Evolutionary conservation across 768 basidiomycete species (phyloP), one percentile per base, ranked within the genome.

Genomic region (Cyclocybe aegerita): DNA sequence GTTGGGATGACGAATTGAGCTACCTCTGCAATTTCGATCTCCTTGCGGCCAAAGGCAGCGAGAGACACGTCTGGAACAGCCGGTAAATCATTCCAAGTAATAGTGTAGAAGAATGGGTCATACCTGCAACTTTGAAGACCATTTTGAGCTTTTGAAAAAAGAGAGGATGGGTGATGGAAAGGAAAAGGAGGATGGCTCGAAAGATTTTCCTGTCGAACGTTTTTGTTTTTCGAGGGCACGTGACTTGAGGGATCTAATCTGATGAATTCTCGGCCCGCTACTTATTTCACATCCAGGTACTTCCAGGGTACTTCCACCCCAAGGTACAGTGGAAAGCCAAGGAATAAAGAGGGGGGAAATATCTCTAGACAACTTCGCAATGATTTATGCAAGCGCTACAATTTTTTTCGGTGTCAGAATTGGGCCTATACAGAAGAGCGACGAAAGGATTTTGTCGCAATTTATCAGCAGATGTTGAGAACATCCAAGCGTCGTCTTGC

Each of bases 41-140:
- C 96, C 79, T 99, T 99, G 79, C 96, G 93, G 73, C 96, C 93
- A 75, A 98, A 99, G 53, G 96, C 96, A 67, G 97, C 97, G 67
- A 99, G 91, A 64, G 95, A 98, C 64, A 96, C 77, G 68, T 93
- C 93, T 92, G 39, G 8, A 46, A 46, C 48, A 32, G 37, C 36
- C 11, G 31, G 32, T 50, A 23, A 63, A 56, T 16, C 33, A 23
- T 37, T 17, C 29, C 10, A 36, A 12, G 31, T 4, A 43, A 30
- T 48, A 38, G 9, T 2, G 11, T 16, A 15, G 23, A 36, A 48
- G 30, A 46, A 34, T 36, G 30, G 15, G 12, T 47, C 76, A 53
- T 64, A 90, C 90, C 90, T 72, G 93, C 85, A 62, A 96, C 93
- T 73, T 96, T 93, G 89, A 79, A 93, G 60, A 84, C 81, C 90